Percentiles rank a stretch among this genome's conserved stretches.
Evolutionary conservation across 1,284 basidiomycete genomes (phyloP).

Genomic region (Meripilus lineatus): DNA sequence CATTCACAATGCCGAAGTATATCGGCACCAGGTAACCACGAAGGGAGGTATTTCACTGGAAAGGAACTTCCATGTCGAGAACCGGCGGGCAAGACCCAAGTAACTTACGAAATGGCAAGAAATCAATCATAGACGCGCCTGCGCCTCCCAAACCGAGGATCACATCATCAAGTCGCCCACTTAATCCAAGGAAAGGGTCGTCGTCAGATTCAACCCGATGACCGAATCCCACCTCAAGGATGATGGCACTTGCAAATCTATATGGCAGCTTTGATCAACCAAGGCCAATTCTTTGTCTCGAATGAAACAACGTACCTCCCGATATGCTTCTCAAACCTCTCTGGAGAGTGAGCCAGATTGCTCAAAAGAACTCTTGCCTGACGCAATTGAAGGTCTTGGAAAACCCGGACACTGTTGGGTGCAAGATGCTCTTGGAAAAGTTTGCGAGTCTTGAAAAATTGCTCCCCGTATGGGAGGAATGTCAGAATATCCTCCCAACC

Average conservation of each 20-base stretch:
- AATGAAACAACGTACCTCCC: neutral
- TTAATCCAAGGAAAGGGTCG: neutral
- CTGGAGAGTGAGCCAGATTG: neutral
- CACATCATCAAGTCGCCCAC: no score
- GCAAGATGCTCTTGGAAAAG: neutral
- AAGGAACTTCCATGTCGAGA: no score
- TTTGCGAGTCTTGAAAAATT: neutral
- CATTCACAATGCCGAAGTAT: constrained; percentile 16
- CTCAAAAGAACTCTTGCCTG: neutral
- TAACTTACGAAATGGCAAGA: neutral
- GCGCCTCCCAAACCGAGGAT: no score
- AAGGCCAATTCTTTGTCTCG: no score
- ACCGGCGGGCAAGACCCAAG: neutral
- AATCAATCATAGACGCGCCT: neutral
- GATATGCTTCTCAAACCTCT: neutral
- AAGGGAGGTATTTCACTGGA: constrained; percentile 20
- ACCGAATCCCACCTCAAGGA: neutral
- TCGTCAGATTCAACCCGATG: neutral
- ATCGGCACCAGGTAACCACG: constrained; percentile 24
- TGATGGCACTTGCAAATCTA: neutral
- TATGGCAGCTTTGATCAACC: no score
- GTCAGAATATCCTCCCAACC: neutral
- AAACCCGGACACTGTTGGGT: neutral
- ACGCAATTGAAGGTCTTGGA: neutral
- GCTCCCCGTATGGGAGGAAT: neutral